Base-by-base conservation (phyloP, 768 basidiomycete species). In the Rhodotorula babjevae region DNA sequence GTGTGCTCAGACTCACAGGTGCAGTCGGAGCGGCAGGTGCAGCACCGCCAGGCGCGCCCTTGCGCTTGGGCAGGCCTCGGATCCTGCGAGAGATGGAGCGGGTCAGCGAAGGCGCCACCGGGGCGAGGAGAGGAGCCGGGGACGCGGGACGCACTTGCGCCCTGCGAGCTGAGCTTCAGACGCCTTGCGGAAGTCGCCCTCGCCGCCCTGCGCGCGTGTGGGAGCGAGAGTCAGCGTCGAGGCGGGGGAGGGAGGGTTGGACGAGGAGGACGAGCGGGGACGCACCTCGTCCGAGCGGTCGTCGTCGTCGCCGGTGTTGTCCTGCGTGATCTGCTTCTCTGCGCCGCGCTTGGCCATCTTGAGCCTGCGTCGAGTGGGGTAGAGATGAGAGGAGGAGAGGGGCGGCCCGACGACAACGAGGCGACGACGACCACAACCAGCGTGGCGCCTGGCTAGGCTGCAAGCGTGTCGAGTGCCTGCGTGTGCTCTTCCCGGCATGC, bases 301-400 rank as follows among this genome's bases (percentile, higher is more conserved):
- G 11, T 75, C 64, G n/a, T 63, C 58, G 25, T 74, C 68, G 68
- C 62, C 67, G 5, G 36, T 36, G 59, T 74, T 74, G 65, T 69
- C 53, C 57, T 74, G 68, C 23, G 73, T 71, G 46, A 75, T 67
- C 61, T 75, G 69, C 33, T 63, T 64, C 44, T 75, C 74, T 14
- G 74, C 74, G n/a, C 67, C 74, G 12, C 74, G 69, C 40, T 75
- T 75, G 16, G 40, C 67, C 74, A 75, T 74, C n/a, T 23, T 56
- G 65, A 14, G 15, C 0, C 1, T 25, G 27, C 11, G 50, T 23
- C 50, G 50, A 27, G n/a, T 55, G n/a, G 14, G 4, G 29, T 18
- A 8, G 53, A 6, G n/a, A 53, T 1, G 16, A 46, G 59, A 36
- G 23, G 59, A 60, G 36, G 60, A 18, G 47, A 49, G 47, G 21